These are phyloP conservation scores for Vaccinium macrocarpon DNA, from an alignment of 148 eudicot species.

Conservation along the genomic window DNA sequence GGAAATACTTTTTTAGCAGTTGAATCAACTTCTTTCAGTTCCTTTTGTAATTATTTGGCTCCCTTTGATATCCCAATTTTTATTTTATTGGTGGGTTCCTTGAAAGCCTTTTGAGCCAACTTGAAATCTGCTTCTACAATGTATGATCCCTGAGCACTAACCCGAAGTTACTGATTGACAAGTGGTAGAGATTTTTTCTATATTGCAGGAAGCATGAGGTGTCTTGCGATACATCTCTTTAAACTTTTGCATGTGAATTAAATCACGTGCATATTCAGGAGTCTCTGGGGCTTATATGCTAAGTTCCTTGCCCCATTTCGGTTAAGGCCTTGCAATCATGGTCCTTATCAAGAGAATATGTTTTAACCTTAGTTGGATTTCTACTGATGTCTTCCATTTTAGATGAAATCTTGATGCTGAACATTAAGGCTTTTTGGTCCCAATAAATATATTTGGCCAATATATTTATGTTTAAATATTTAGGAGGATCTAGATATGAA, in stretches of 20 bases:
- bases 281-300: not conserved
- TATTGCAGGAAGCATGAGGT: not conserved
- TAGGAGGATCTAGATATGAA: no score
- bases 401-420: not conserved
- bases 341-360: not conserved
- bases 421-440: no score
- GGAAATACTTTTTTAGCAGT: not conserved
- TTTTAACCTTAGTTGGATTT: not conserved
- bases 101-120: constrained; percentile 1
- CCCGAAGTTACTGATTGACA: not conserved
- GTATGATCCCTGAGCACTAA: not conserved
- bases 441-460: no score
- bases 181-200: not conserved
- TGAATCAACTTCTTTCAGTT: not conserved
- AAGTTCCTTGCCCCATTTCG: not conserved
- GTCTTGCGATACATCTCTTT: not conserved
- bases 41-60: not conserved
- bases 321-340: not conserved
- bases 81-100: not conserved
- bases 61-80: not conserved
- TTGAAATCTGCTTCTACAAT: not conserved
- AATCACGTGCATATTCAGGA: not conserved
- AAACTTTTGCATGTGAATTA: not conserved
- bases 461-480: no score
- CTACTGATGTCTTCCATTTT: not conserved